Percentiles rank a stretch among this genome's conserved stretches.
These are phyloP conservation scores for Tylopilus orsonianus DNA, from an alignment of 1,284 basidiomycete species.

Conservation along the genomic window DNA sequence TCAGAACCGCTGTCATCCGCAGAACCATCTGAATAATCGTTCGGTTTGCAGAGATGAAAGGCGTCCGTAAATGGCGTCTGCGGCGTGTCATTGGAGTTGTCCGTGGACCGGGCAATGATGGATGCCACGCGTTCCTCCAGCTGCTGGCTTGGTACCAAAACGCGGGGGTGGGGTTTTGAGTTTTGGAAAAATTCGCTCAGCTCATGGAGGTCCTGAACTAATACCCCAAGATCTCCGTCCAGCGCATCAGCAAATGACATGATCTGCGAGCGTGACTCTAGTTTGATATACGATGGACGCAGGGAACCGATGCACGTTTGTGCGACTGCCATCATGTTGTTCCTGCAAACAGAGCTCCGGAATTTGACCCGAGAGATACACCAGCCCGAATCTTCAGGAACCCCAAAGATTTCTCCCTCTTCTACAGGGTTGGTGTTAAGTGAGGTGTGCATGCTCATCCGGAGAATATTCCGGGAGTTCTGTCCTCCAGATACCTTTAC, in stretches of 20 bases:
- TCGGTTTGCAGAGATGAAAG: conserved; percentile 56
- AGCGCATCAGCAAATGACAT: conserved; percentile 34
- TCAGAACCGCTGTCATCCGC: conserved; percentile 55
- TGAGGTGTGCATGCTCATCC: conserved; percentile 77
- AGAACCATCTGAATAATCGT: conserved; percentile 44
- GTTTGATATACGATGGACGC: conserved; percentile 71
- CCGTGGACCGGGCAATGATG: conserved; percentile 73
- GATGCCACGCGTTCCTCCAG: conserved; percentile 76
- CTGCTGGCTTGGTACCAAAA: conserved; percentile 50
- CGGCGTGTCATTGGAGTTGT: conserved; percentile 53
- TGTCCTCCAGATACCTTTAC: conserved; percentile 76
- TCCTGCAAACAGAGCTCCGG: conserved; percentile 62
- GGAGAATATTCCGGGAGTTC: conserved; percentile 80
- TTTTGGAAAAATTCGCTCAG: conserved; percentile 86
- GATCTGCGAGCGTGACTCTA: conserved; percentile 54
- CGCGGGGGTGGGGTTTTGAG: conserved; percentile 29
- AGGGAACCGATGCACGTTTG: conserved; percentile 77
- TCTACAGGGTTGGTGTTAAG: conserved; percentile 46
- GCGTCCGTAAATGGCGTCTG: conserved; percentile 78
- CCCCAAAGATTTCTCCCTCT: conserved; percentile 75
- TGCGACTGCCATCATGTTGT: conserved; percentile 81
- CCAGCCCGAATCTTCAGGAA: conserved; percentile 84
- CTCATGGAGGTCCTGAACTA: conserved; percentile 85
- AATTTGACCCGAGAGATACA: conserved; percentile 69
- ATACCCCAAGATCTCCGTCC: conserved; percentile 75